Base-by-base conservation (phyloP, 2,329 filamentous ascomycete species). In the Apiospora kogelbergensis region DNA sequence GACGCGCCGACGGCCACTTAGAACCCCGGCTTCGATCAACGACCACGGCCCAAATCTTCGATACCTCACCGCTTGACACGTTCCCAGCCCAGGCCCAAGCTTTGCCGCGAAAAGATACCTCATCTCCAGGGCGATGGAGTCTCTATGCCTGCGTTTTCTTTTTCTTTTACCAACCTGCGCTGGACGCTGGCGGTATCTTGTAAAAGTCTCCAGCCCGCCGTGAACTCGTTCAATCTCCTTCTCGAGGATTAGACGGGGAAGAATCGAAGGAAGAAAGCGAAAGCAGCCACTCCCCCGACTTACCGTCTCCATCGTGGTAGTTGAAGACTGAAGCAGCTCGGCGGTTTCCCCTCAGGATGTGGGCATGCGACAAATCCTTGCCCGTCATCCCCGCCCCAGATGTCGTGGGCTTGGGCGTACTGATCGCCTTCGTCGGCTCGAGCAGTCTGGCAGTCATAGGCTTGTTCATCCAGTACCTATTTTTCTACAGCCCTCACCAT, bases 401-500 rank as follows among this genome's bases (percentile, higher is more conserved):
- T 67, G 69, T 73, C 70, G 68, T 73, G 69, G 73, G 73, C 15
- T 60, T 73, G 40, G 73, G 73, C 37, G 73, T 74, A 70, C 44
- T 75, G 44, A 71, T 76, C 64, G 71, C 71, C 46, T 74, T 73
- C 60, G 72, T 70, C 65, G 72, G 71, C 63, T 73, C 74, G 42
- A 71, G 72, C 40, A 71, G 70, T 63, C 42, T 76, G 30, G 71
- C 74, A 30, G 68, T 76, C 37, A 5, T 70, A 48, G 72, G 69
- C 41, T 70, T 74, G 60, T 63, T 74, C 33, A 13, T 76, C 26
- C 74, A 74, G 57, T 76, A 76, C 66, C 67, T 75, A 30, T 71
- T 73, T 63, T 72, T 73, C 69, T 72, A 72, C 70, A 65, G 71
- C 17, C 70, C 70, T 42, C 68, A 65, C 60, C 68, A n/a, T 63